Evolutionary conservation across 805 yeast species (phyloP), one percentile per base, ranked within the genome.

Genomic region (Saturnispora serradocipensis): DNA sequence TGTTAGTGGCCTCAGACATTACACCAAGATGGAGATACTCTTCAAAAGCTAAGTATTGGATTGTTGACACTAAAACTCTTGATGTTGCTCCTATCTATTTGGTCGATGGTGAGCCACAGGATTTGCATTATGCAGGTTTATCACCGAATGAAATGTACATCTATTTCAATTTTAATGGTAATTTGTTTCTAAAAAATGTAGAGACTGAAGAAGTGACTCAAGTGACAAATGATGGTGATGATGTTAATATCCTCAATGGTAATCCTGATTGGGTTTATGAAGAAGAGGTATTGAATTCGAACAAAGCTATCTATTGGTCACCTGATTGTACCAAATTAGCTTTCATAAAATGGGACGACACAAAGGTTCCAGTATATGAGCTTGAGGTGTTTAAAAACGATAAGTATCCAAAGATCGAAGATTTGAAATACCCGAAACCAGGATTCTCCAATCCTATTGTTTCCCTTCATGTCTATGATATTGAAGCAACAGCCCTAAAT

Each of bases 221-320:
- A 52, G 62, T 80, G 9, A 77, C 84, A 0, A 53, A 55, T 4
- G 84, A 78, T 61, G 90, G 89, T 0, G 67, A 74, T 11, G 35
- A 28, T 13, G 60, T 55, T 0, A 66, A 73, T 16, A 68, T 84
- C 4, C 72, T 75, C 54, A 82, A 86, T 58, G 95, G 88, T 5
- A 82, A 74, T 55, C 81, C 90, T 0, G 93, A 86, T 60, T 86
- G 95, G 93, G 82, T 86, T 1, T 86, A 86, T 63, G 95, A 86
- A 63, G 95, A 86, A 61, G 95, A 86, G 59, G 86, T 86, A 1
- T 66, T 81, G 11, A 74, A 74, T 0, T 59, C 68, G 15, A 90
- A 84, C 55, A 66, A 63, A 35, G 80, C 85, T 0, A 67, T 85
- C 11, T 85, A 88, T 86, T 86, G 91, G 89, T 69, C 82, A 15